Base-by-base conservation (phyloP, 2,329 filamentous ascomycete species). In the Furcasterigmium sp. region DNA sequence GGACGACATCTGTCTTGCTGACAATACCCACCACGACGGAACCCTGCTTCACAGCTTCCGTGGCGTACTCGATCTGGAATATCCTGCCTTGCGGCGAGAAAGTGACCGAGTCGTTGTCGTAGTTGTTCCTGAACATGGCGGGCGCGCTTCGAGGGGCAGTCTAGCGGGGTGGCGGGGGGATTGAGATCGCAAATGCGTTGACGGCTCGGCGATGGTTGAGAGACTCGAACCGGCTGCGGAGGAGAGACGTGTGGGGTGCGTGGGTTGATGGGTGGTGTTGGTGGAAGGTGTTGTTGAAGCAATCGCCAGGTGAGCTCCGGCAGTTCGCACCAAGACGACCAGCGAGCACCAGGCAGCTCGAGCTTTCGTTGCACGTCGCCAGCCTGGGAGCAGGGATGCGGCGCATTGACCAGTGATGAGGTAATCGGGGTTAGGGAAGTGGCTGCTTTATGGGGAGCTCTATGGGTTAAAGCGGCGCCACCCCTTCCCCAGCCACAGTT, bases 31-130 rank as follows among this genome's bases (percentile, higher is more conserved):
- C 93, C 40, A 97, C 93, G 26, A 97, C 93, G 46, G 91, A 97
- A 63, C 93, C 93, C 70, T 97, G 93, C 80, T 97, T 98, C 56
- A 98, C 93, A 54, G 93, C 93, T 76, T 98, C 93, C 65, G 87
- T 87, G 59, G 93, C 93, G 80, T 98, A 98, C 70, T 98, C 93
- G 60, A 98, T 94, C 70, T 98, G 93, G 72, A 98, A 98, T 76
- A 98, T 97, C 64, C 93, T 88, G 64, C 93, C 93, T 77, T 98
- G 93, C 51, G 93, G 93, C 58, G 93, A 98, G 82, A 97, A 98
- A 72, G 93, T 98, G 72, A 97, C 91, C 51, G 91, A 95, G 72
- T 98, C 93, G 82, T 98, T 98, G 76, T 98, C 93, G 79, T 98
- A 98, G 73, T 97, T 97, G 79, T 98, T 98, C 72, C 93, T 82